A percentile compares a stretch with the other conserved stretches of the same genome.
Evolutionary conservation across 2,329 filamentous ascomycete genomes (phyloP).

Genomic region (Fusarium sp.): DNA sequence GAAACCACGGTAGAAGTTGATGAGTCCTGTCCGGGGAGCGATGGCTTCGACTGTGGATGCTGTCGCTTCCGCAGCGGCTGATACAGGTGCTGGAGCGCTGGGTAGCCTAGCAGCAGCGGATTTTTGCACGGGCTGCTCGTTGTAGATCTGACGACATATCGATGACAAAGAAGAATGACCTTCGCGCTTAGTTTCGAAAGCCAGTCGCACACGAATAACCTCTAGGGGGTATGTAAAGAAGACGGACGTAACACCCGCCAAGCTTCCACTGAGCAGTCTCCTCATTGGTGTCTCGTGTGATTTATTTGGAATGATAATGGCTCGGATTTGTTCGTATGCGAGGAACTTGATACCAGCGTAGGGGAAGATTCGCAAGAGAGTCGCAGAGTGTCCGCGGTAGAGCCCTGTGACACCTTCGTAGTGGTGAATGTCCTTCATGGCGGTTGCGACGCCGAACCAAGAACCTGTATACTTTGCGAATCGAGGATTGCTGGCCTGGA

Average conservation of each 20-base stretch:
- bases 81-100: constrained; percentile 42
- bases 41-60: constrained; percentile 55
- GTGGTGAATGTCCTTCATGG: constrained; percentile 83
- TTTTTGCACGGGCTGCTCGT: constrained; percentile 67
- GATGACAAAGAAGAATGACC: constrained; percentile 73
- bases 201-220: constrained; percentile 88
- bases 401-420: constrained; percentile 79
- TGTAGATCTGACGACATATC: constrained; percentile 88
- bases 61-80: constrained; percentile 54
- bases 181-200: constrained; percentile 88
- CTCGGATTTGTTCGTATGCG: constrained; percentile 94
- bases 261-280: constrained; percentile 75
- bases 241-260: constrained; percentile 88
- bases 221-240: constrained; percentile 97
- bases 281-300: constrained; percentile 83
- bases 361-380: constrained; percentile 91
- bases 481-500: constrained; percentile 93
- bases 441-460: constrained; percentile 83
- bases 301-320: constrained; percentile 74
- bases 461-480: constrained; percentile 93
- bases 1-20: constrained; percentile 97
- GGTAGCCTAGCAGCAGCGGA: constrained; percentile 43
- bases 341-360: constrained; percentile 99
- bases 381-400: constrained; percentile 94
- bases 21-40: constrained; percentile 71